Evolutionary conservation across 768 basidiomycete species (phyloP).

Genomic region (Collybia mongolica): DNA sequence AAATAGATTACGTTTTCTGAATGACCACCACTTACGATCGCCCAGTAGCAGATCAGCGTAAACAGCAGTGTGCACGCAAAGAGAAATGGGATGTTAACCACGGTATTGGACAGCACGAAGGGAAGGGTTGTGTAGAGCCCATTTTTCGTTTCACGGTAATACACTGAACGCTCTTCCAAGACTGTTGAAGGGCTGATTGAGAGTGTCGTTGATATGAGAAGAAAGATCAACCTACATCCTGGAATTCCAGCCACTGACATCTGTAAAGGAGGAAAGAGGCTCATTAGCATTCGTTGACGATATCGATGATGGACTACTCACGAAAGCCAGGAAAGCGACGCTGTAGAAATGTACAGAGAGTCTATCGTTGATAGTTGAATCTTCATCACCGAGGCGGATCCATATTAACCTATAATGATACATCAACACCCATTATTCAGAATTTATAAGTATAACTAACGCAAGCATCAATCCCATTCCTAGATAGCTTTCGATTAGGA

Average conservation of each 20-base stretch:
- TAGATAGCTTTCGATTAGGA: constrained; percentile 6
- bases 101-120: constrained; percentile 52
- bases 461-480: constrained; percentile 46
- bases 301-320: constrained; percentile 18
- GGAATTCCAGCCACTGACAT: constrained; percentile 66
- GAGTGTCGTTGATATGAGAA: no score
- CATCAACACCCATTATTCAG: constrained; percentile 14
- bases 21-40: constrained; percentile 34
- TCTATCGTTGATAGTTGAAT: constrained; percentile 44
- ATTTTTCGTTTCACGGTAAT: constrained; percentile 54
- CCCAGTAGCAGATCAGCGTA: constrained; percentile 50
- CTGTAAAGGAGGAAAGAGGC: constrained; percentile 15
- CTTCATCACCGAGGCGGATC: constrained; percentile 38
- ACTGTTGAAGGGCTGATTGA: constrained; percentile 23
- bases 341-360: constrained; percentile 56
- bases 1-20: background rate
- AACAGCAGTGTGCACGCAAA: constrained; percentile 49
- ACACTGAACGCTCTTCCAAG: constrained; percentile 58
- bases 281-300: background rate
- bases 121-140: constrained; percentile 54
- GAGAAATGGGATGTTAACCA: constrained; percentile 54
- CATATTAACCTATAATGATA: constrained; percentile 49
- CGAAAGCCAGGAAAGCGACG: constrained; percentile 53
- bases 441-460: constrained; percentile 18
- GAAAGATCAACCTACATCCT: constrained; percentile 33